Base-by-base conservation (phyloP, 179 eudicot genomes). In the Sideroxylon spinosum region DNA sequence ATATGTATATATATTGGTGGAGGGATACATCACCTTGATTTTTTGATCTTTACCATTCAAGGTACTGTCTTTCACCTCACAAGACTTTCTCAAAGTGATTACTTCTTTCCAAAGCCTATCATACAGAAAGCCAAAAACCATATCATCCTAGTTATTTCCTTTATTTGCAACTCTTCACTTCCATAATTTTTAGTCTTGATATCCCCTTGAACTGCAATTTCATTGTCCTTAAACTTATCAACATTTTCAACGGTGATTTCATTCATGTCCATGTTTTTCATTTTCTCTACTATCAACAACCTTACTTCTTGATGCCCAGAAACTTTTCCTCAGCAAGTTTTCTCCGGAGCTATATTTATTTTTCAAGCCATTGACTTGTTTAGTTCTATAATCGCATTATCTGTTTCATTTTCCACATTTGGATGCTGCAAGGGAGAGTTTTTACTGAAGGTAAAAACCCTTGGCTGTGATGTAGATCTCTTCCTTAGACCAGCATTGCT, bases 81-180 rank as follows among this genome's bases (percentile, higher is more conserved):
- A 94, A 56, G 50, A 75, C 86, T 88, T 96, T 86, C 97, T 86
- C 71, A 90, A 83, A 75, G 78, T 71, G 66, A 91, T 87, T 53
- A 96, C 93, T 80, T 96, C 98, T 78, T 90, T 96, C 84, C 94
- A 98, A 74, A 96, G 91, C 85, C 84, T 88, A 81, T 94, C 98
- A 73, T 96, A 96, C 85, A 96, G 75, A 82, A 90, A 85, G 53
- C 98, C 99, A 3, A 98, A 92, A 57, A 96, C 99, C 73, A 88
- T 49, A 79, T 96, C 99, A 79, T 91, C 90, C 64, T 32, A 61
- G 20, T 81, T 80, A 44, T 56, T 79, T 66, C 22, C 81, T 55
- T 37, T 71, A 44, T 29, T 22, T 78, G 60, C 57, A 62, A 70
- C 13, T 74, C 84, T 53, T 73, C 83, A 72, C 75, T 80, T 29